These are phyloP conservation scores for Fusarium longipes DNA, from an alignment of 2,329 filamentous ascomycete species.

Conservation along the genomic window DNA sequence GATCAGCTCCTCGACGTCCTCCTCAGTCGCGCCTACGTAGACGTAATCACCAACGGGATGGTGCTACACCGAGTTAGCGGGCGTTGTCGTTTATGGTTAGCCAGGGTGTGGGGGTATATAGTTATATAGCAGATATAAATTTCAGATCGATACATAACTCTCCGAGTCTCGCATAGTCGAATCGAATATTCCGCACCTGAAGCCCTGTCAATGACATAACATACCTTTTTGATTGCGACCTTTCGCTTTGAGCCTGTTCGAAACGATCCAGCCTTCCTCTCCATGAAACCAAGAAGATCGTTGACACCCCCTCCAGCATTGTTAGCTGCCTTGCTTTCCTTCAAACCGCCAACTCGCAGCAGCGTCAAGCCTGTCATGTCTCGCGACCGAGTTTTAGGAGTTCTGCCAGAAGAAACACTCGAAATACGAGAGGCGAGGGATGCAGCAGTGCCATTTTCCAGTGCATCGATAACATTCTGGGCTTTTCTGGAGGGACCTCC, in stretches of 20 bases:
- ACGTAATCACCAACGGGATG: slow-evolving; percentile 75
- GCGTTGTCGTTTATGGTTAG: slow-evolving; percentile 49
- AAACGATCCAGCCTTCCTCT: slow-evolving; percentile 73
- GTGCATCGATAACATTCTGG: slow-evolving; percentile 58
- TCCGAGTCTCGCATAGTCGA: slow-evolving; percentile 36
- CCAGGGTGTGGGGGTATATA: slow-evolving; percentile 37
- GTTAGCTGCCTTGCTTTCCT: slow-evolving; percentile 73
- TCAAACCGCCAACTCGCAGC: slow-evolving; percentile 70
- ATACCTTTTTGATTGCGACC: slow-evolving; percentile 81
- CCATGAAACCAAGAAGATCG: slow-evolving; percentile 74
- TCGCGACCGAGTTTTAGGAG: slow-evolving; percentile 39
- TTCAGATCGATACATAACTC: slow-evolving; percentile 37
- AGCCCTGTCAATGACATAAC: slow-evolving; percentile 57
- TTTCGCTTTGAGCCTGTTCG: slow-evolving; percentile 59
- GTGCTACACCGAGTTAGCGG: slow-evolving; percentile 79
- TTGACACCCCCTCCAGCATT: slow-evolving; percentile 75
- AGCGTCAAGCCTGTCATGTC: slow-evolving; percentile 46
- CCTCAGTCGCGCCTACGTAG: slow-evolving; percentile 73
- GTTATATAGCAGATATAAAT: slow-evolving; percentile 34
- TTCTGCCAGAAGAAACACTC: slow-evolving; percentile 44
- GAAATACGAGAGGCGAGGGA: slow-evolving; percentile 52
- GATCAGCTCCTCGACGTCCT: slow-evolving; percentile 71
- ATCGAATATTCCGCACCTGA: slow-evolving; percentile 45
- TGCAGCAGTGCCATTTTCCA: slow-evolving; percentile 51
- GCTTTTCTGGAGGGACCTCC: slow-evolving; percentile 53